Evolutionary conservation across 2,329 filamentous ascomycete species (phyloP), one percentile per base, ranked within the genome.

Genomic region (Penicillium sp.): DNA sequence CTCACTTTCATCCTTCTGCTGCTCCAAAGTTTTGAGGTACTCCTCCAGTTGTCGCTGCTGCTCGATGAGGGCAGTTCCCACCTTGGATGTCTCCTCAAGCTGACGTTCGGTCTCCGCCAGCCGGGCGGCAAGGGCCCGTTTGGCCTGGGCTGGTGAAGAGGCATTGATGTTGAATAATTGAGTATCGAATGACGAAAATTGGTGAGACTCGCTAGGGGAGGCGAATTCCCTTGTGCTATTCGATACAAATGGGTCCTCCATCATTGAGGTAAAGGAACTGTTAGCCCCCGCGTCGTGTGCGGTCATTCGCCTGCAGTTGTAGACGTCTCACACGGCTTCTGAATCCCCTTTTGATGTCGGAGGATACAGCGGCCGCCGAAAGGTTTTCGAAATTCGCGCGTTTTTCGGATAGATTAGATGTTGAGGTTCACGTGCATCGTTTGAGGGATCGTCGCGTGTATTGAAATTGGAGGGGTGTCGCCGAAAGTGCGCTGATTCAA

Each of bases 51-150:
- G 88, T 71, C 89, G 89, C 65, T 92, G 89, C 78, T 98, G 95
- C 62, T 93, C 86, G 25, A 98, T 86, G 27, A 99, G 83, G 10
- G 92, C 88, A 25, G 89, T 95, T 62, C 95, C 95, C 42, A 99
- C 79, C 70, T 90, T 92, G 27, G 92, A 95, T 6, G 93, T 91
- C 72, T 98, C 93, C 69, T 96, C 90, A 62, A 99, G 88, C 57
- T 93, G 87, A 58, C 92, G 88, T 69, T 96, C 92, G 1, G 93
- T 97, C 75, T 99, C 95, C 61, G 90, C 88, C 48, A 99, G 83
- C 76, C 98, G 95, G 51, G 93, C 92, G 75, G 96, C 89, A 45
- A 99, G 82, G 45, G 92, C 92, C 64, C 90, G 88, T 76, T 91
- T 96, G 42, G 92, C 91, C 71, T 97, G 92, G 54, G 87, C 86